A percentile compares a stretch with the other conserved stretches of the same genome.
Conservation (phyloP, 148 eudicot genomes). For the Persicaria maculosa region DNA sequence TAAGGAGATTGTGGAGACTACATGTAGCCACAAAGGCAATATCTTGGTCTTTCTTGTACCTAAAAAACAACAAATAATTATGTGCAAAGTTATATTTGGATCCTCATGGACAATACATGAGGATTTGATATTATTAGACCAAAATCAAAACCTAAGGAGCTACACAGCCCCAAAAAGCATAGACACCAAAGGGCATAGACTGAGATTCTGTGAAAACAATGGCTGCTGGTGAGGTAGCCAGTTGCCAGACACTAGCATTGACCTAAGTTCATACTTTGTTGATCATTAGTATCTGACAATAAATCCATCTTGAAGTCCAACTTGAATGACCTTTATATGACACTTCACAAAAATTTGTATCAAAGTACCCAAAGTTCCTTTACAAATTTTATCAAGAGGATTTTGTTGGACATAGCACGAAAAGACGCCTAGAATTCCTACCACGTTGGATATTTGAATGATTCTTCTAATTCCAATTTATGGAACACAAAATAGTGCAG, state of each 20-base stretch:
- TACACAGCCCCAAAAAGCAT: not conserved
- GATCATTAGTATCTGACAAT: not conserved
- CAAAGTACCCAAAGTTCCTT: not conserved
- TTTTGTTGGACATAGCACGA: not conserved
- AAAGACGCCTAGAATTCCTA: not conserved
- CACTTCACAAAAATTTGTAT: not conserved
- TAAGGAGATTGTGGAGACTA: slow-evolving; percentile 83
- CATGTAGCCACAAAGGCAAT: slow-evolving; percentile 71
- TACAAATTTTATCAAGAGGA: not conserved
- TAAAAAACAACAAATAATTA: slow-evolving; percentile 17
- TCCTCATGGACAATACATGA: not conserved
- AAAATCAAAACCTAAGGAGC: not conserved
- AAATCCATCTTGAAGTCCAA: not conserved
- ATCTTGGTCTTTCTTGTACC: slow-evolving; percentile 84
- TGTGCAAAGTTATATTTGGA: slow-evolving; percentile 4
- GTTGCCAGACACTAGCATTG: not conserved
- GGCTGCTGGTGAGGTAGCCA: not conserved
- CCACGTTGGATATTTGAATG: too few relatives aligned
- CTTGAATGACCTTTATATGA: not conserved
- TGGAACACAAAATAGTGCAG: not conserved
- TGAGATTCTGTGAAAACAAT: not conserved
- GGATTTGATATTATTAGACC: not conserved
- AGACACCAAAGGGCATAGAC: not conserved
- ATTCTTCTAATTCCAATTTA: not conserved
- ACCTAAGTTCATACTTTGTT: not conserved